phyloP scores from a whole-genome alignment of 2,329 filamentous ascomycete species.

The Ascochyta clinopodiicola region DNA sequence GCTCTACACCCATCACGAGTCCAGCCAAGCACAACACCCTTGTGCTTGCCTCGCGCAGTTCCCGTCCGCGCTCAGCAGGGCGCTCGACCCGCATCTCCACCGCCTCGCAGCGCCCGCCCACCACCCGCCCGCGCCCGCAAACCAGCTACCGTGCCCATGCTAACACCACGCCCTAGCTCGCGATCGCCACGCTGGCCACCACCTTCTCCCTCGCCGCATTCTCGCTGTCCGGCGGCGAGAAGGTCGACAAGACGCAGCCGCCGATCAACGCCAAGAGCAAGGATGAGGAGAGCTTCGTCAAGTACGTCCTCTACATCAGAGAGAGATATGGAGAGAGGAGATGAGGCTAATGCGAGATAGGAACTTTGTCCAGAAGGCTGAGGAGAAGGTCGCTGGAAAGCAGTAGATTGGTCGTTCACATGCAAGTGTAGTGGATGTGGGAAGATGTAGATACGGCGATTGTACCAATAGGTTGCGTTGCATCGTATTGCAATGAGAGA shows the following conservation, averaged over 20 bases:
- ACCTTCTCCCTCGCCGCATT: conserved; percentile 46
- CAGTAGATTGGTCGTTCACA: conserved; percentile 8
- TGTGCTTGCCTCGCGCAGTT: too few species aligned
- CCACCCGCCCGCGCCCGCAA: too few species aligned
- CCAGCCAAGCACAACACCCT: not conserved
- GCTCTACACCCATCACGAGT: not conserved
- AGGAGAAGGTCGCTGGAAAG: conserved; percentile 37
- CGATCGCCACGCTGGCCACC: conserved; percentile 60
- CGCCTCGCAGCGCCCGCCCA: too few species aligned
- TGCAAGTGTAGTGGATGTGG: conserved; percentile 21
- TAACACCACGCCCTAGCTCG: conserved; percentile 55
- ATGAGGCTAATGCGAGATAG: conserved; percentile 23
- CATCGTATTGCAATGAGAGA: not conserved
- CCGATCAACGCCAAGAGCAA: conserved; percentile 70
- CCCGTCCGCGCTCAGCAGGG: too few species aligned
- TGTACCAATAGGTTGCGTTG: conserved; percentile 38
- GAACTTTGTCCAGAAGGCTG: conserved; percentile 49
- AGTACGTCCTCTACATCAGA: conserved; percentile 56
- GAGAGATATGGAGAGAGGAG: too few species aligned
- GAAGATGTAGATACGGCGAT: conserved; percentile 42
- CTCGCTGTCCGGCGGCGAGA: conserved; percentile 51
- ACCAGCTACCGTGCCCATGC: not conserved
- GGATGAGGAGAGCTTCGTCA: conserved; percentile 72
- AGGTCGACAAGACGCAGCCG: conserved; percentile 51
- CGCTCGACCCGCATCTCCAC: too few species aligned